Percentiles rank a stretch among this genome's conserved stretches.
Evolutionary conservation across 2,329 filamentous ascomycete genomes (phyloP).

Genomic region (Knoxdaviesia capensis): DNA sequence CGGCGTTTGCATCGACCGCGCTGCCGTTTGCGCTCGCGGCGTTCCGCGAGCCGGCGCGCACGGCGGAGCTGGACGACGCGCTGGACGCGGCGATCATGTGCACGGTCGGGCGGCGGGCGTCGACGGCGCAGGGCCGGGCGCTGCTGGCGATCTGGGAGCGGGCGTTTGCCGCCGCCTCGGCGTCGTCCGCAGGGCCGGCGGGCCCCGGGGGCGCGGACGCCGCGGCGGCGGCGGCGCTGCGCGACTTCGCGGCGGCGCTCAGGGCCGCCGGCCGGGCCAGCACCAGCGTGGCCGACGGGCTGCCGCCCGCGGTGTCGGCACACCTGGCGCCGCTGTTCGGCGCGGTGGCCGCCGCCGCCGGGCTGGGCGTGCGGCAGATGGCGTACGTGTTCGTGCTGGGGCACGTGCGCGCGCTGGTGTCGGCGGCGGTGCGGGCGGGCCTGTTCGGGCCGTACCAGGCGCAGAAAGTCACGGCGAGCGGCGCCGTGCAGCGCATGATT

Average conservation of each 20-base stretch:
- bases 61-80: constrained; percentile 47
- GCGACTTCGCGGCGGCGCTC: constrained; percentile 5
- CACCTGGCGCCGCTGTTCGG: constrained; percentile 58
- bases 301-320: constrained; percentile 1
- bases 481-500: constrained; percentile 35
- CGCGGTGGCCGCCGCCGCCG: constrained; percentile 39
- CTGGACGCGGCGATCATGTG: constrained; percentile 61
- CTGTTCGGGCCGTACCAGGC: constrained; percentile 67
- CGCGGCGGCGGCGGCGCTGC: not conserved
- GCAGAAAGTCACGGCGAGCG: constrained; percentile 48
- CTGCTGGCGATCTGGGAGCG: constrained; percentile 59
- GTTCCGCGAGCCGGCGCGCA: constrained; percentile 28
- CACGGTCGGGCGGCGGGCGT: constrained; percentile 59
- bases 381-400: constrained; percentile 59
- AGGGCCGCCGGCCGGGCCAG: constrained; percentile 5
- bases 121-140: constrained; percentile 55
- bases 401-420: constrained; percentile 57
- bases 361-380: constrained; percentile 38
- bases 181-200: constrained; percentile 2
- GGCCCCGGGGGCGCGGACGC: constrained; percentile 7
- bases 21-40: constrained; percentile 57
- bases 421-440: constrained; percentile 56
- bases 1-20: constrained; percentile 49
- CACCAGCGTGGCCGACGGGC: constrained; percentile 6
- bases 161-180: constrained; percentile 29